Percentiles rank a stretch among this genome's conserved stretches.
phyloP scores from a whole-genome alignment of 2,329 filamentous ascomycete species.

The Epichloe elymi region DNA sequence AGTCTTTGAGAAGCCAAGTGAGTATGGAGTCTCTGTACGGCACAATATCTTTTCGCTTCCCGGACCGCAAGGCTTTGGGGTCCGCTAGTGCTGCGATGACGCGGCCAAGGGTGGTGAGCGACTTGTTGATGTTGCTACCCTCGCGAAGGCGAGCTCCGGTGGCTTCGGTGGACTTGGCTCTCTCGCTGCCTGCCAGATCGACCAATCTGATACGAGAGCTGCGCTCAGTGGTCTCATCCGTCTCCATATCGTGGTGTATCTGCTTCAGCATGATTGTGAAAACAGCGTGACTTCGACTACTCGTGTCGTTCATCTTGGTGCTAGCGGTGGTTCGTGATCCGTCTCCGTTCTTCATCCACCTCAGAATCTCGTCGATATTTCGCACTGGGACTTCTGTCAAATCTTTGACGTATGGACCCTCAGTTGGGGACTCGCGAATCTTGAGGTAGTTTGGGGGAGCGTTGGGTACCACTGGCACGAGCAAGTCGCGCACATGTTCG shows the following conservation, averaged over 20 bases:
- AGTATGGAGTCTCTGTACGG: conserved; percentile 85
- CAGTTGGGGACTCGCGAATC: conserved; percentile 87
- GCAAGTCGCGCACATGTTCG: conserved; percentile 89
- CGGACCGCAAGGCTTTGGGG: conserved; percentile 42
- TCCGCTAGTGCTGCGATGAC: conserved; percentile 86
- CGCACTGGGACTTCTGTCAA: conserved; percentile 86
- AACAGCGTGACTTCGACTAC: conserved; percentile 88
- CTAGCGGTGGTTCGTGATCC: conserved; percentile 76
- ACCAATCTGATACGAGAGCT: conserved; percentile 89
- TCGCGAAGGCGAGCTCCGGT: conserved; percentile 84
- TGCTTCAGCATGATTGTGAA: conserved; percentile 98
- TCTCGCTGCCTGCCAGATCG: conserved; percentile 86
- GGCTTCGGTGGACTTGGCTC: conserved; percentile 89
- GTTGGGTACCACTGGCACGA: conserved; percentile 58
- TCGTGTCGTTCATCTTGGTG: conserved; percentile 99
- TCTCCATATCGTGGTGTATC: conserved; percentile 92
- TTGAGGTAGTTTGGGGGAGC: conserved; percentile 90
- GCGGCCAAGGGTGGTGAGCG: conserved; percentile 83
- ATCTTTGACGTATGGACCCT: conserved; percentile 94
- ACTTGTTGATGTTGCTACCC: conserved; percentile 98
- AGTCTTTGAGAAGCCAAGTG: conserved; percentile 86
- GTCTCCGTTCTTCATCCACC: conserved; percentile 84
- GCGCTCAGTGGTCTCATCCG: conserved; percentile 94
- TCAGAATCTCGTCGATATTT: conserved; percentile 74
- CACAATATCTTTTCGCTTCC: conserved; percentile 54